Evolutionary conservation across 495 filamentous ascomycete species (phyloP).

Genomic region (Neurospora sp.): DNA sequence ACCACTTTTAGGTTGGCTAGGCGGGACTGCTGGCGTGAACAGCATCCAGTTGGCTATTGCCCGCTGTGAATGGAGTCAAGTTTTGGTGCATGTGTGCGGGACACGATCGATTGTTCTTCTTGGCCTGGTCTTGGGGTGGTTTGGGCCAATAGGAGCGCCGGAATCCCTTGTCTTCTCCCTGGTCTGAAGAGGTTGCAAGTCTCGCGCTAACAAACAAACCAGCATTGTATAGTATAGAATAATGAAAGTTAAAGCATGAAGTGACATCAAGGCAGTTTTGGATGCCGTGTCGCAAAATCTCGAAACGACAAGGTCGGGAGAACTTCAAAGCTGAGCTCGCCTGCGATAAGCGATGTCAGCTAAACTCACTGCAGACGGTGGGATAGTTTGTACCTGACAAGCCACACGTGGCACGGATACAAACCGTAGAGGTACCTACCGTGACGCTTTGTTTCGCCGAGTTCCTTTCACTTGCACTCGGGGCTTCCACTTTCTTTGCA

Average conservation of each 20-base stretch:
- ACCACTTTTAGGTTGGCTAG: no score
- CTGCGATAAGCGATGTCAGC: neutral
- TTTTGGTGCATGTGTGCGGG: no score
- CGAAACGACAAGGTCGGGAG: neutral
- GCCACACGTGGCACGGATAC: neutral
- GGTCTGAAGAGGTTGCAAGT: no score
- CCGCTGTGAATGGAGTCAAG: no score
- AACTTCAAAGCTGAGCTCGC: neutral
- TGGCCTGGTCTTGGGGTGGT: no score
- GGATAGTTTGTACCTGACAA: neutral
- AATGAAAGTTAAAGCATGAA: neutral
- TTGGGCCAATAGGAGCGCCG: no score
- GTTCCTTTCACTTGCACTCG: neutral
- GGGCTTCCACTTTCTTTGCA: neutral
- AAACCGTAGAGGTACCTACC: neutral
- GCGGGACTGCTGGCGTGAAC: no score
- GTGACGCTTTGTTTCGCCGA: neutral
- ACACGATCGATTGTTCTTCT: no score
- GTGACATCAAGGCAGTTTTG: neutral
- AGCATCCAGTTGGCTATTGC: no score
- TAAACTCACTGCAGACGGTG: neutral
- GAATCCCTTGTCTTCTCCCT: no score
- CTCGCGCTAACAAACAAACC: no score
- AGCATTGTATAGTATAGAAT: no score
- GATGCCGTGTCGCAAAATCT: neutral